Conservation (phyloP, 2,329 filamentous ascomycete species). For the Trichoderma guizhouense region DNA sequence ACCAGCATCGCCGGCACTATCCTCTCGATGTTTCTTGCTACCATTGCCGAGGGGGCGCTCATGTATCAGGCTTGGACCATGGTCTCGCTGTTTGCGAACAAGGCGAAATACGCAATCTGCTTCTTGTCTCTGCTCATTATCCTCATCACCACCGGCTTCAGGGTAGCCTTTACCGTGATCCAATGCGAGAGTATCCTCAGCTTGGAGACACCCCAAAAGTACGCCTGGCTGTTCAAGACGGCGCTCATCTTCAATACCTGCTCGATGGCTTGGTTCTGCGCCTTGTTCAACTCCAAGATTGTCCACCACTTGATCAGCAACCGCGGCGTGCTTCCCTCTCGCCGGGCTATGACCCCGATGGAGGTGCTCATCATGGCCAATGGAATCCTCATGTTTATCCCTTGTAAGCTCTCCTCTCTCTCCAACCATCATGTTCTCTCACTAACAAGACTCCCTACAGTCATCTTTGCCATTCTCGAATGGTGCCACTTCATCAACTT, state of each 20-base stretch:
- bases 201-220: constrained; percentile 23
- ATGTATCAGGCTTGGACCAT: constrained; percentile 53
- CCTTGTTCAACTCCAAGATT: constrained; percentile 52
- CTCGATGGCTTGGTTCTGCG: constrained; percentile 52
- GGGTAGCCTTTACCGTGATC: constrained; percentile 35
- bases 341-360: constrained; percentile 45
- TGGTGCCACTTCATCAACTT: constrained; percentile 42
- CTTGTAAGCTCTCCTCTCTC: constrained; percentile 37
- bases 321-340: constrained; percentile 44
- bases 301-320: constrained; percentile 46
- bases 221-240: constrained; percentile 39
- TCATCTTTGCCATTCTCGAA: constrained; percentile 49
- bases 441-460: constrained; percentile 29
- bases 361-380: constrained; percentile 56
- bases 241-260: constrained; percentile 39
- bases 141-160: constrained; percentile 31
- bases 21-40: constrained; percentile 43
- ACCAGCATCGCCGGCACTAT: constrained; percentile 39
- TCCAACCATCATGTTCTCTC: not conserved
- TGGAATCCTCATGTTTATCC: constrained; percentile 53
- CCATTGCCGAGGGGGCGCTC: constrained; percentile 46
- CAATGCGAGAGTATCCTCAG: constrained; percentile 35
- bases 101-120: constrained; percentile 32
- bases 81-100: constrained; percentile 45
- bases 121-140: constrained; percentile 36